These are phyloP conservation scores for Balakata baccata DNA, from an alignment of 345 rosid genomes.

Conservation along the genomic window DNA sequence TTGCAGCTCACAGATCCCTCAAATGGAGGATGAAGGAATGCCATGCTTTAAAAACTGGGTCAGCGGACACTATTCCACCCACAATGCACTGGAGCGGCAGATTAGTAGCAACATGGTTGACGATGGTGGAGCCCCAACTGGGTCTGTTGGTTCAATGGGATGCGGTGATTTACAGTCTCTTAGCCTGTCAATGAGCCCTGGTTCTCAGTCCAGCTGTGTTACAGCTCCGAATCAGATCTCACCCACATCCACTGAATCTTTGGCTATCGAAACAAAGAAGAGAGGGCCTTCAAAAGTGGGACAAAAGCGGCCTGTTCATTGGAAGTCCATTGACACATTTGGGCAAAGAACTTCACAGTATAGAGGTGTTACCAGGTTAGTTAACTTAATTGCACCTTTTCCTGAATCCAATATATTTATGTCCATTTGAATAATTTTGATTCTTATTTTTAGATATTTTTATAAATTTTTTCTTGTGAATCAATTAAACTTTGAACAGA, in stretches of 20 bases:
- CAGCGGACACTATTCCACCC: constrained; percentile 31
- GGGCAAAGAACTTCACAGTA: constrained; percentile 92
- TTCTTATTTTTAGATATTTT: neutral
- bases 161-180: constrained; percentile 43
- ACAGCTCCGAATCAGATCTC: constrained; percentile 35
- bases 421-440: neutral
- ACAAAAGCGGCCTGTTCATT: constrained; percentile 65
- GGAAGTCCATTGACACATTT: constrained; percentile 70
- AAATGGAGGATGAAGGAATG: constrained; percentile 27
- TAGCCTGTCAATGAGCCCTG: constrained; percentile 51
- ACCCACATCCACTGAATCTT: constrained; percentile 32
- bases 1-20: constrained; percentile 33
- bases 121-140: constrained; percentile 27
- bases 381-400: constrained; percentile 15
- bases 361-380: constrained; percentile 92
- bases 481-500: constrained; percentile 24
- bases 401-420: neutral
- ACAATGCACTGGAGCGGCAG: constrained; percentile 35
- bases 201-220: constrained; percentile 49
- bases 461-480: neutral
- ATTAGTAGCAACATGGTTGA: constrained; percentile 25
- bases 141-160: constrained; percentile 18
- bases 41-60: constrained; percentile 44
- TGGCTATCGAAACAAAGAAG: constrained; percentile 52
- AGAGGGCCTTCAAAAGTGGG: constrained; percentile 48